Percentiles rank a stretch among this genome's conserved stretches.
Evolutionary conservation across 2,329 filamentous ascomycete genomes (phyloP).

Genomic region (Botrytis elliptica): DNA sequence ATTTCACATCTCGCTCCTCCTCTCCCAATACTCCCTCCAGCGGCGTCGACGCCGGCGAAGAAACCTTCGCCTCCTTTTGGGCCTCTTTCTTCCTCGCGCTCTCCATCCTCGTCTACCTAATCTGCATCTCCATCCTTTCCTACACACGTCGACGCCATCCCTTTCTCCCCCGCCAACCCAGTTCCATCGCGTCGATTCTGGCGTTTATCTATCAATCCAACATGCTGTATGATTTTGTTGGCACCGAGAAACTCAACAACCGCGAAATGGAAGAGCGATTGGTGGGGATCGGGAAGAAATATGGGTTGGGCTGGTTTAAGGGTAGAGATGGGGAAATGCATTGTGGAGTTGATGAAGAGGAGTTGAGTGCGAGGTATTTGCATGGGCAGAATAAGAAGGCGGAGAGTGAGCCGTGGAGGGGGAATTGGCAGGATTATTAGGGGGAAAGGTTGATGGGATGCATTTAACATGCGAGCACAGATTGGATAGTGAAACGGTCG

Average conservation of each 20-base stretch:
- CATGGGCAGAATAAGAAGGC: constrained; percentile 45
- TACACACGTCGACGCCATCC: constrained; percentile 63
- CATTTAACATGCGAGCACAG: too few species aligned
- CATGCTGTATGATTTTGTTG: constrained; percentile 76
- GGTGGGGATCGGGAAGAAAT: constrained; percentile 61
- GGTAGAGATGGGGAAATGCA: constrained; percentile 72
- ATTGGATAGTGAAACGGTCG: too few species aligned
- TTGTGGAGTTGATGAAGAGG: constrained; percentile 76
- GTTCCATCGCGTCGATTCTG: constrained; percentile 72
- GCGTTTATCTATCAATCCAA: constrained; percentile 78
- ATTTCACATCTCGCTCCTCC: constrained; percentile 47
- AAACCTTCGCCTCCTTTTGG: constrained; percentile 64
- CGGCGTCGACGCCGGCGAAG: constrained; percentile 50
- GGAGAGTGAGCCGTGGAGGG: constrained; percentile 37
- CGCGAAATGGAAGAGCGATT: constrained; percentile 61
- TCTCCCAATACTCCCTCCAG: too few species aligned
- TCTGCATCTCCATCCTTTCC: constrained; percentile 56
- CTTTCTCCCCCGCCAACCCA: constrained; percentile 75
- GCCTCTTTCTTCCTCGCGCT: constrained; percentile 61
- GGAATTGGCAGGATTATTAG: constrained; percentile 36
- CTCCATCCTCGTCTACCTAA: constrained; percentile 59
- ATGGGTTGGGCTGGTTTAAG: constrained; percentile 74
- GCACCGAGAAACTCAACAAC: constrained; percentile 55
- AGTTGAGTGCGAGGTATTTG: constrained; percentile 63
- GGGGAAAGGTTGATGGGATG: background rate